Conservation (phyloP, 2,329 filamentous ascomycete species). For the Epichloe baconii region DNA sequence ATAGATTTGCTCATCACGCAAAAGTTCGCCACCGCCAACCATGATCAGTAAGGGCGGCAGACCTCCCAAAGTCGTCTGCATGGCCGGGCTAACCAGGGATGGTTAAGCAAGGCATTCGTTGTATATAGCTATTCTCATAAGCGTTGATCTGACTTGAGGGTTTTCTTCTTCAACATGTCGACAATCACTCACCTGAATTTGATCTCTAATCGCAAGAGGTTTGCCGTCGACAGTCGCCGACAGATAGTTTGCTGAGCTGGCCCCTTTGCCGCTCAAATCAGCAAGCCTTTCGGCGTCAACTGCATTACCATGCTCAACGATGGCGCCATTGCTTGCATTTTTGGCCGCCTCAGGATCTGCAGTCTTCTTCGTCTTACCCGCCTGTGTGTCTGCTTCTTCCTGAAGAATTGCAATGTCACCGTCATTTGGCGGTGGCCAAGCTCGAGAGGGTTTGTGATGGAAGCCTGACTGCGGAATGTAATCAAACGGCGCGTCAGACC, state of each 20-base stretch:
- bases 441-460: slow-evolving; percentile 72
- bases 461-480: slow-evolving; percentile 86
- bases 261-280: slow-evolving; percentile 10
- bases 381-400: slow-evolving; percentile 33
- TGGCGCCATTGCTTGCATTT: slow-evolving; percentile 21
- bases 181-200: slow-evolving; percentile 58
- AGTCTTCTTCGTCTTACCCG: slow-evolving; percentile 11
- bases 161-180: not conserved
- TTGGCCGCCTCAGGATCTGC: slow-evolving; percentile 9
- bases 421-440: slow-evolving; percentile 86
- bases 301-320: slow-evolving; percentile 17
- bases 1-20: slow-evolving; percentile 91
- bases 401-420: slow-evolving; percentile 52
- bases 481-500: slow-evolving; percentile 57
- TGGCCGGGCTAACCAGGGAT: slow-evolving; percentile 77
- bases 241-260: slow-evolving; percentile 27
- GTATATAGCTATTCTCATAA: slow-evolving; percentile 46
- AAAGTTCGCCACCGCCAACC: slow-evolving; percentile 74
- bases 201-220: slow-evolving; percentile 65
- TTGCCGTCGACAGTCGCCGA: slow-evolving; percentile 60
- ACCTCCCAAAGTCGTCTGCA: slow-evolving; percentile 81
- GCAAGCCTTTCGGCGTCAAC: slow-evolving; percentile 13
- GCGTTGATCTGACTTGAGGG: not conserved
- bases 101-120: slow-evolving; percentile 70
- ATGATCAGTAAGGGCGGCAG: slow-evolving; percentile 79